Percentiles rank a stretch among this genome's conserved stretches.
phyloP scores from a whole-genome alignment of 2,329 filamentous ascomycete species.

The Geoglossum cookeanum region DNA sequence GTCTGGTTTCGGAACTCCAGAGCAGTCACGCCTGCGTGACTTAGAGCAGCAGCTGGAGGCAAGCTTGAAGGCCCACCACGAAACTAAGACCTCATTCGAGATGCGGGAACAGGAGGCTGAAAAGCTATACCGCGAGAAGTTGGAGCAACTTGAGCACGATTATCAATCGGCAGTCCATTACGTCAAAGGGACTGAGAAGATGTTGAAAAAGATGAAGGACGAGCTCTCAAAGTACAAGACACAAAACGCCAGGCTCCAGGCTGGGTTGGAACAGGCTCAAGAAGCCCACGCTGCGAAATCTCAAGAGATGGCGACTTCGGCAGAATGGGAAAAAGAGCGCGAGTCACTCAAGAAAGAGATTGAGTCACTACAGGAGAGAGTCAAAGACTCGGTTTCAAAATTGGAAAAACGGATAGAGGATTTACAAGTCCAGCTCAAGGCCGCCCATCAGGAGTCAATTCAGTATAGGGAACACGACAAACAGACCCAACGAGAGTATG shows the following conservation, averaged over 20 bases:
- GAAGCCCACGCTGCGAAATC: slow-evolving; percentile 23
- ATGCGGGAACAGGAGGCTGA: slow-evolving; percentile 74
- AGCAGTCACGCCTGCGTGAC: slow-evolving; percentile 59
- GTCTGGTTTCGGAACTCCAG: slow-evolving; percentile 58
- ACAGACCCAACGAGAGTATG: slow-evolving; percentile 36
- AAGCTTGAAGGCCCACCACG: slow-evolving; percentile 63
- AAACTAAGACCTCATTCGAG: slow-evolving; percentile 61
- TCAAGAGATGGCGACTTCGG: slow-evolving; percentile 25
- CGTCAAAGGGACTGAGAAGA: slow-evolving; percentile 95
- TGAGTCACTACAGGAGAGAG: slow-evolving; percentile 45
- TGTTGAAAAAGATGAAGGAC: slow-evolving; percentile 96
- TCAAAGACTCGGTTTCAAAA: slow-evolving; percentile 42
- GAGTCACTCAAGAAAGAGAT: slow-evolving; percentile 48
- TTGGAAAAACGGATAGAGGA: slow-evolving; percentile 53
- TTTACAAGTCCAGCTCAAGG: slow-evolving; percentile 49
- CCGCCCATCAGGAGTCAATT: slow-evolving; percentile 50
- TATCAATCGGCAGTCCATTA: slow-evolving; percentile 97
- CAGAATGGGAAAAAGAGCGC: slow-evolving; percentile 60
- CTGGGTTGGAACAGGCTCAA: slow-evolving; percentile 50
- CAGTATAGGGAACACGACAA: slow-evolving; percentile 37
- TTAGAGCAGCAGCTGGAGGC: slow-evolving; percentile 74
- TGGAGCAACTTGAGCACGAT: slow-evolving; percentile 86
- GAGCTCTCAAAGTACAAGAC: slow-evolving; percentile 85
- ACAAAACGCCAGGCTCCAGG: slow-evolving; percentile 65
- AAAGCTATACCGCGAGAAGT: slow-evolving; percentile 73